Conservation (phyloP, 2,329 filamentous ascomycete genomes). For the Graphilbum ipis-grandicollis region DNA sequence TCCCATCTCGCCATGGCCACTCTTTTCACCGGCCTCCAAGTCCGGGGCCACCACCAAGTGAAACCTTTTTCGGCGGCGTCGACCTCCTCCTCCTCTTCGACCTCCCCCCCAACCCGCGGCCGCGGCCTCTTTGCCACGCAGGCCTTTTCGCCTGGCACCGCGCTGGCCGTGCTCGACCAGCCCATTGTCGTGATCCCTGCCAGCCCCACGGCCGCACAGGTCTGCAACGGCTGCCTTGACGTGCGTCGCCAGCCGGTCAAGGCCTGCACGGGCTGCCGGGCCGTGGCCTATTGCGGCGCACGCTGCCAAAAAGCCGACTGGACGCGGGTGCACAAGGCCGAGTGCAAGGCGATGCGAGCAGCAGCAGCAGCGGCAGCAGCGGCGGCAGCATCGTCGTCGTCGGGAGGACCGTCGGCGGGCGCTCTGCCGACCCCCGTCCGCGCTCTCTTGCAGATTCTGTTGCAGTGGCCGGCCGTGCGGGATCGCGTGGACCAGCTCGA, state of each 20-base stretch:
- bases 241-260: constrained; percentile 8
- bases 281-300: constrained; percentile 34
- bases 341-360: constrained; percentile 30
- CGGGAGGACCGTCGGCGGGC: constrained; percentile 3
- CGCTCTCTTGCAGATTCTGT: constrained; percentile 32
- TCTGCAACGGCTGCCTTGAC: constrained; percentile 33
- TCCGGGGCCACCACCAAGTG: constrained; percentile 9
- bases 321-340: constrained; percentile 30
- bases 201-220: constrained; percentile 19
- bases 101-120: constrained; percentile 2
- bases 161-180: constrained; percentile 26
- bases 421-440: constrained; percentile 36
- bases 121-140: constrained; percentile 27
- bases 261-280: constrained; percentile 34
- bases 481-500: constrained; percentile 23
- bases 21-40: constrained; percentile 6
- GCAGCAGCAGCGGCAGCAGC: constrained; percentile 13
- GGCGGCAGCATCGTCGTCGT: too few relatives aligned
- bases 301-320: constrained; percentile 38
- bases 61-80: too few relatives aligned
- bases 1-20: constrained; percentile 1
- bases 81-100: background rate
- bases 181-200: constrained; percentile 30
- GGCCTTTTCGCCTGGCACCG: constrained; percentile 24
- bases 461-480: constrained; percentile 15